Evolutionary conservation across 192 early-diverging fungal genomes (phyloP).

Genomic region (Coemansia sp.): DNA sequence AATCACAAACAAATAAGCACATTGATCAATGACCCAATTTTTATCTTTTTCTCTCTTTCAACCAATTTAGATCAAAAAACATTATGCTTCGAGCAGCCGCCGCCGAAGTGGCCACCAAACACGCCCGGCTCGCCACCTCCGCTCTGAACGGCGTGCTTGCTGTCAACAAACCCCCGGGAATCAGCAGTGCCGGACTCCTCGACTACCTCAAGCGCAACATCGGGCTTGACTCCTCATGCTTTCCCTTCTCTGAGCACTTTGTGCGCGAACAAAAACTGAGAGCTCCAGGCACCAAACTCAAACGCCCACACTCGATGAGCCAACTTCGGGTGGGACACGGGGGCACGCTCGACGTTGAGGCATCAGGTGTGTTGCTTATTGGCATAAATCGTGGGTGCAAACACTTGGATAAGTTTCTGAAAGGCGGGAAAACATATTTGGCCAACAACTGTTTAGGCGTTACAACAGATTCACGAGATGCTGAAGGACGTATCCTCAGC

Average conservation of each 20-base stretch:
- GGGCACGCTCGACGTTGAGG: conserved; percentile 48
- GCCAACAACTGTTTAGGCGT: conserved; percentile 56
- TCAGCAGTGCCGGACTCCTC: conserved; percentile 43
- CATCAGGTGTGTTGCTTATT: conserved; percentile 47
- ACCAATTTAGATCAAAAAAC: too few species aligned
- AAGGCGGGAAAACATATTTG: conserved; percentile 56
- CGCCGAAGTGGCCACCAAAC: conserved; percentile 14
- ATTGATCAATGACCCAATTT: too few species aligned
- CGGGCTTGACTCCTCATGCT: conserved; percentile 2
- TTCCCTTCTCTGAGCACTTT: conserved; percentile 40
- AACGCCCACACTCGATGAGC: neutral
- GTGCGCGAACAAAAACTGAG: conserved; percentile 27
- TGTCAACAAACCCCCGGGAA: conserved; percentile 49
- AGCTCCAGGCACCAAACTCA: conserved; percentile 16
- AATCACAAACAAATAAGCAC: too few species aligned
- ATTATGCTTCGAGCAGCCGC: conserved; percentile 5
- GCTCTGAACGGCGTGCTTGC: conserved; percentile 35
- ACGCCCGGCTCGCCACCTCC: neutral
- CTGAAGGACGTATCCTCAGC: conserved; percentile 53
- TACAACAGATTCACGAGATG: conserved; percentile 60
- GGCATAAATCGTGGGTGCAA: conserved; percentile 60
- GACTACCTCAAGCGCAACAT: conserved; percentile 49
- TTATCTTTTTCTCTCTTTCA: too few species aligned
- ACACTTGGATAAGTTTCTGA: conserved; percentile 41
- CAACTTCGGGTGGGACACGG: conserved; percentile 39